Conservation (phyloP, 1,284 basidiomycete species). For the Porogramme epimiltina region DNA sequence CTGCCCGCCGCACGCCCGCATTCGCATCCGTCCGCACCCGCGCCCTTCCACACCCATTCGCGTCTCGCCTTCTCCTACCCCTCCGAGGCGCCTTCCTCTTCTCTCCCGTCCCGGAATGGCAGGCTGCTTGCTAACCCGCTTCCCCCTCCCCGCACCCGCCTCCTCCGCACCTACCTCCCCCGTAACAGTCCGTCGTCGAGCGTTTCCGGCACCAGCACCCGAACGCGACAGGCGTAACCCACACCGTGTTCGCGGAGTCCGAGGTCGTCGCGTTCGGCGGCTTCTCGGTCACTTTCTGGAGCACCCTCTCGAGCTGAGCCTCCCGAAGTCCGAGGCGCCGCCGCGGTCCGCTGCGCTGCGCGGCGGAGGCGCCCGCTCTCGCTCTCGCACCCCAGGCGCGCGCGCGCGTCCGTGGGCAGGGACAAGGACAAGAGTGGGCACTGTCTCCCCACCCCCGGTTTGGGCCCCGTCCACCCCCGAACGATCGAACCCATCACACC, state of each 20-base stretch:
- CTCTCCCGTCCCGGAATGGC: background rate
- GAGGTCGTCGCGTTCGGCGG: slow-evolving; percentile 45
- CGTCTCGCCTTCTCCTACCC: too few relatives aligned
- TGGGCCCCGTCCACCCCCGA: too few relatives aligned
- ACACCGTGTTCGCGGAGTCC: slow-evolving; percentile 42
- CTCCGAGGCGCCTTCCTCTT: background rate
- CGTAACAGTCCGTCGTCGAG: slow-evolving; percentile 38
- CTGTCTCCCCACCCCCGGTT: too few relatives aligned
- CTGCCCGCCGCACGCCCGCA: too few relatives aligned
- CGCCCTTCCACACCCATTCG: too few relatives aligned
- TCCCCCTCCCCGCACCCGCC: too few relatives aligned
- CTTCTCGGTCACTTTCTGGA: slow-evolving; percentile 42
- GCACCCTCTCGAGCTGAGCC: slow-evolving; percentile 6
- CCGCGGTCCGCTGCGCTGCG: slow-evolving; percentile 1
- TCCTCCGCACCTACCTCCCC: slow-evolving; percentile 2
- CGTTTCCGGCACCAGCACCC: slow-evolving; percentile 34
- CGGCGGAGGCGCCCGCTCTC: slow-evolving; percentile 1
- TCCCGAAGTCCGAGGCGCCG: too few relatives aligned
- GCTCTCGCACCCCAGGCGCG: too few relatives aligned
- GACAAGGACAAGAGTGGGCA: too few relatives aligned
- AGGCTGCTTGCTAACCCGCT: slow-evolving; percentile 15
- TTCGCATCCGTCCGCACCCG: too few relatives aligned
- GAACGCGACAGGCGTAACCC: slow-evolving; percentile 41
- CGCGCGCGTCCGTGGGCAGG: too few relatives aligned
- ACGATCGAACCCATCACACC: too few relatives aligned